phyloP scores from a whole-genome alignment of 805 yeast genomes.

The Pichia sporocuriosa region DNA sequence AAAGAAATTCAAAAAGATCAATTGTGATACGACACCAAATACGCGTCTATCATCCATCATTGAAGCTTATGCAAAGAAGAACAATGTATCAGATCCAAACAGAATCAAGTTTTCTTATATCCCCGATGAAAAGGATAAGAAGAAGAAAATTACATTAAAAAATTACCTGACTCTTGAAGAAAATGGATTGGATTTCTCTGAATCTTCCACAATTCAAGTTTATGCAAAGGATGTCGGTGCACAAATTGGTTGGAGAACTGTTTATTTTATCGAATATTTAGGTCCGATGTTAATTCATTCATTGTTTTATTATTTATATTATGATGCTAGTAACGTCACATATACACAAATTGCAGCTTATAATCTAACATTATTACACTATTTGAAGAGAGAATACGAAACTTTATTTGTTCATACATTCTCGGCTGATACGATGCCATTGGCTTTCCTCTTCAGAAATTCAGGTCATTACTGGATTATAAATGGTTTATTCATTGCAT shows the following conservation, averaged over 20 bases:
- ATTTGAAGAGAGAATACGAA: conserved; percentile 82
- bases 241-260: conserved; percentile 87
- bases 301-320: conserved; percentile 45
- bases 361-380: conserved; percentile 62
- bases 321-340: conserved; percentile 36
- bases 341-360: conserved; percentile 49
- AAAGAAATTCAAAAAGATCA: conserved; percentile 43
- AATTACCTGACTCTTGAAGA: conserved; percentile 37
- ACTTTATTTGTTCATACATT: conserved; percentile 79
- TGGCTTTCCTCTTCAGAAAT: conserved; percentile 80
- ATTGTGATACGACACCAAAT: conserved; percentile 33
- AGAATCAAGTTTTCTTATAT: conserved; percentile 50
- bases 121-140: conserved; percentile 22
- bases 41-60: conserved; percentile 31
- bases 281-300: conserved; percentile 87
- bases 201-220: conserved; percentile 35
- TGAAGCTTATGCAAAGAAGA: conserved; percentile 36
- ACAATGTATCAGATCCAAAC: conserved; percentile 32
- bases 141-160: conserved; percentile 39
- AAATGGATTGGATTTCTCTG: conserved; percentile 34
- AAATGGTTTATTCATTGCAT: conserved; percentile 51
- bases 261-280: conserved; percentile 78
- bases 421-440: conserved; percentile 89
- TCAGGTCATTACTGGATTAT: conserved; percentile 90
- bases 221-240: conserved; percentile 87